Percentiles rank a stretch among this genome's conserved stretches.
phyloP scores from a whole-genome alignment of 1,284 basidiomycete species.

The Sporisorium scitamineum region DNA sequence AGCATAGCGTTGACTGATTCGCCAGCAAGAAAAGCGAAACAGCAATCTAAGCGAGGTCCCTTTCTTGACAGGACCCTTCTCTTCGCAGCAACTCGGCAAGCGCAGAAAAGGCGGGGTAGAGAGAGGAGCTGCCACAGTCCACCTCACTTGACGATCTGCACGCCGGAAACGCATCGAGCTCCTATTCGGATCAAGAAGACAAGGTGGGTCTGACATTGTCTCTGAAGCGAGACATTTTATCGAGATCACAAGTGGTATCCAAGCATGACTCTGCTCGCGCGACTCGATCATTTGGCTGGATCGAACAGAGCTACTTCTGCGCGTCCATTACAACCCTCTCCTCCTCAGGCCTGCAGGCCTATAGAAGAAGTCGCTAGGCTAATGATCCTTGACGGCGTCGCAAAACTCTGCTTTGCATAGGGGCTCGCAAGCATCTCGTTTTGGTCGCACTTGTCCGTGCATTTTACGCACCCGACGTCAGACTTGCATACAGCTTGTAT shows the following conservation, averaged over 20 bases:
- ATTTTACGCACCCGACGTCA: not conserved
- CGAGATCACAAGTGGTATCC: not conserved
- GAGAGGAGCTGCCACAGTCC: not conserved
- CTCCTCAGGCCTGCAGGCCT: too few species aligned
- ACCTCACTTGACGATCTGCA: not conserved
- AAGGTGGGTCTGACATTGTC: not conserved
- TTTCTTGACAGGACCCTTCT: not conserved
- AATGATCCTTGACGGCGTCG: too few species aligned
- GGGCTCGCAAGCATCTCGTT: not conserved
- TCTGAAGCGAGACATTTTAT: not conserved
- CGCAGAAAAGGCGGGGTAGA: not conserved
- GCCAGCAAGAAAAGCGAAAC: not conserved
- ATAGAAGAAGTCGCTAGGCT: too few species aligned
- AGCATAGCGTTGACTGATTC: not conserved
- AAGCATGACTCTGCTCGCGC: too few species aligned
- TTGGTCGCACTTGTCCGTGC: not conserved
- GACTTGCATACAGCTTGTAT: too few species aligned
- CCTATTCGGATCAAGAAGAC: slow-evolving; percentile 1
- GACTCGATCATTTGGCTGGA: too few species aligned
- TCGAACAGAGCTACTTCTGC: too few species aligned
- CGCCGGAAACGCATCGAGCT: slow-evolving; percentile 1
- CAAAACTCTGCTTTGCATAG: too few species aligned
- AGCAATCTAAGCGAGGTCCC: slow-evolving; percentile 1
- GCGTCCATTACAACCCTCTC: too few species aligned
- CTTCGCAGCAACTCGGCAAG: not conserved